Conservation (phyloP, 1,139 yeast species). For the Ogataea hybrid region DNA sequence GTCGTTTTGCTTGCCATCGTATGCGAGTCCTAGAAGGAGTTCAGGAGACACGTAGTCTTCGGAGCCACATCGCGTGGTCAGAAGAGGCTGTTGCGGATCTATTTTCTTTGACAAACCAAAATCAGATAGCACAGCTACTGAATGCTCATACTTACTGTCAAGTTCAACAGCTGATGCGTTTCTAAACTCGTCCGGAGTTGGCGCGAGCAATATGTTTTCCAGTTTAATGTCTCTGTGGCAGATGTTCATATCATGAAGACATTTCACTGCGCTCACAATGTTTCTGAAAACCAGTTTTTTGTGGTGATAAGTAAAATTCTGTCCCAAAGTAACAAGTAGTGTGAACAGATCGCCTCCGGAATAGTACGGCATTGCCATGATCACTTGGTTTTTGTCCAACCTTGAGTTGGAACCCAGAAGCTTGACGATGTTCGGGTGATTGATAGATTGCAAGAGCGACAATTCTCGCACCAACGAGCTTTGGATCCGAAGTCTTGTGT, state of each 20-base stretch:
- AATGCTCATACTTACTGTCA: constrained; percentile 25
- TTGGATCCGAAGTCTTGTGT: constrained; percentile 53
- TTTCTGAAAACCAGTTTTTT: constrained; percentile 68
- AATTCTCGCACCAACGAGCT: constrained; percentile 75
- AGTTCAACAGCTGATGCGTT: neutral
- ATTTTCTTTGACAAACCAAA: constrained; percentile 81
- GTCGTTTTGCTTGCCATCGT: constrained; percentile 87
- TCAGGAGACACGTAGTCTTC: constrained; percentile 97
- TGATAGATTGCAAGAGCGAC: constrained; percentile 48
- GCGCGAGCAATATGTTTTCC: constrained; percentile 66
- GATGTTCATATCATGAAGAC: constrained; percentile 62
- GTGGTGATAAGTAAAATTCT: constrained; percentile 41
- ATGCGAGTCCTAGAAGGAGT: constrained; percentile 80
- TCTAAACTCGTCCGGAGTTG: constrained; percentile 3
- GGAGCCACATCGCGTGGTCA: constrained; percentile 90
- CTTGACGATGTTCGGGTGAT: constrained; percentile 44
- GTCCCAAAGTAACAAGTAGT: constrained; percentile 47
- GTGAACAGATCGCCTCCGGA: constrained; percentile 82
- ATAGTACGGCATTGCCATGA: constrained; percentile 72
- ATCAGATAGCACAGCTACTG: constrained; percentile 72
- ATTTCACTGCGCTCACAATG: constrained; percentile 63
- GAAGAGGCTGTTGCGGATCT: constrained; percentile 53
- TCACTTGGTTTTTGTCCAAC: constrained; percentile 36
- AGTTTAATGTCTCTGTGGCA: constrained; percentile 88
- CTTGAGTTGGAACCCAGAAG: constrained; percentile 37